Conservation (phyloP, 306 rosid species). For the Fagus sylvatica region DNA sequence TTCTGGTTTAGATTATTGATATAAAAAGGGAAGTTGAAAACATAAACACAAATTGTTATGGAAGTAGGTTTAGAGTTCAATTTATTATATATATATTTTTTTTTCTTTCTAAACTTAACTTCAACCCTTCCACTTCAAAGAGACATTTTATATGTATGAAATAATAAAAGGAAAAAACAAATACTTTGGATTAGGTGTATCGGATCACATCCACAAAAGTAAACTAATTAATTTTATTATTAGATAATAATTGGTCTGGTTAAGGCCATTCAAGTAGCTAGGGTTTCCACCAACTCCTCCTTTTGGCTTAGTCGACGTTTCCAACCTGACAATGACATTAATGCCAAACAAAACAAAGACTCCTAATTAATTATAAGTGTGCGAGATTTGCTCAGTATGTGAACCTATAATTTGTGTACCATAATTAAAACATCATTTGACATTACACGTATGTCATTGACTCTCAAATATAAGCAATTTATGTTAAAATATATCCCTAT, state of each 20-base stretch:
- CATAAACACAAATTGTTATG: background rate
- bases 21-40: background rate
- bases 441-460: background rate
- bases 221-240: conserved; percentile 1
- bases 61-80: background rate
- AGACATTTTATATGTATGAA: conserved; percentile 11
- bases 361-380: background rate
- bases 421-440: background rate
- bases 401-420: background rate
- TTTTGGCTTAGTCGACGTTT: conserved; percentile 35
- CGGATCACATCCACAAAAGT: conserved; percentile 21
- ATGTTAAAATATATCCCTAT: background rate
- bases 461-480: background rate
- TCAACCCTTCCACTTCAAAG: conserved; percentile 20
- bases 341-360: conserved; percentile 1
- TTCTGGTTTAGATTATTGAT: background rate
- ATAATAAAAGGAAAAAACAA: conserved; percentile 10
- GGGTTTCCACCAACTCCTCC: conserved; percentile 48
- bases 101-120: background rate
- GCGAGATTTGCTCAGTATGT: background rate
- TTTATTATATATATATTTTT: background rate
- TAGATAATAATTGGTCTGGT: conserved; percentile 17
- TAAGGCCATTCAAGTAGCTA: conserved; percentile 39
- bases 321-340: conserved; percentile 41
- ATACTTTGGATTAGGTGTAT: conserved; percentile 55